Evolutionary conservation across 305 asterid genomes (phyloP), one percentile per base, ranked within the genome.

Genomic region (Fraxinus velutina): DNA sequence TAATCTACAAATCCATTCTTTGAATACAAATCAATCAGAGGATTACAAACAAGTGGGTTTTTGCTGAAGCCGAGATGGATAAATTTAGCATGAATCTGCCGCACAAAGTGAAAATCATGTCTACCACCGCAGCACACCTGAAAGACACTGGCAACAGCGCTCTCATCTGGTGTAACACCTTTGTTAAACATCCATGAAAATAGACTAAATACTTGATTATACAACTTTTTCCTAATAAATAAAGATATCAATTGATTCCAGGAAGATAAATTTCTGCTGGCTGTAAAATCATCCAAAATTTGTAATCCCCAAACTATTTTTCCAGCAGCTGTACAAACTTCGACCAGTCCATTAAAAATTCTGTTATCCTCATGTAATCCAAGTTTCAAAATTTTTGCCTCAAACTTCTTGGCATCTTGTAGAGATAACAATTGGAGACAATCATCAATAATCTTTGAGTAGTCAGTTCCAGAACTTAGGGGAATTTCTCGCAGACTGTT

Each of bases 21-120:
- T 21, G 95, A 89, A 88, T 95, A 93, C 83, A 93, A 88, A 86
- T 91, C 92, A 79, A 95, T 89, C 80, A 95, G 84, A 76, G 90
- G 93, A 84, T 95, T 95, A 83, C 97, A 90, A 70, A 92, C 83
- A 60, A 86, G 80, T 5, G 75, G 87, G 79, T 78, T 84, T 73
- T 85, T 83, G 75, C 84, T 84, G 78, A 88, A 89, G 83, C 99
- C 98, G 64, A 75, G 79, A 36, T 62, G 90, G 70, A 92, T 78
- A 71, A 88, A 78, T 93, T 91, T 91, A 85, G 95, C 95, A 87
- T 95, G 99, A 79, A 95, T 82, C 86, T 88, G 94, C 80, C 84
- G 85, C 64, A 88, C 79, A 82, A 55, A 78, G 57, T 78, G 84
- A 77, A 84, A 81, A 77, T 85, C 79, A 84, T 87, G 83, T 78